Percentiles rank a stretch among this genome's conserved stretches.
These are phyloP conservation scores for Prunus mira DNA, from an alignment of 306 rosid genomes.

Conservation along the genomic window DNA sequence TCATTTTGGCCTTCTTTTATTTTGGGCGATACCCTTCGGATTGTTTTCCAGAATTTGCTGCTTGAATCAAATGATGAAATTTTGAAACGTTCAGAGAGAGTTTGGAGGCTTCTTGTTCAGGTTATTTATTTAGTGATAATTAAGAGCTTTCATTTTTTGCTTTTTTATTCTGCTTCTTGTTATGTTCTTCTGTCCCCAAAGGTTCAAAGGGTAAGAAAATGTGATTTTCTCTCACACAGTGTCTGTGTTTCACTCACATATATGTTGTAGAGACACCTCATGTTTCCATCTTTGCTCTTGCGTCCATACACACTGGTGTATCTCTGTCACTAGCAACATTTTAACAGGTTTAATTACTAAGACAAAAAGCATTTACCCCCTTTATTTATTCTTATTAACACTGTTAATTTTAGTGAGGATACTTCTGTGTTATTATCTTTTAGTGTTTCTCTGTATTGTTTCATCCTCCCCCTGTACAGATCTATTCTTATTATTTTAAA, in stretches of 20 bases:
- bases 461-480: no score
- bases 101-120: conserved; percentile 96
- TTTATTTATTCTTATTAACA: no score
- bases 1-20: conserved; percentile 91
- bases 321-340: background rate
- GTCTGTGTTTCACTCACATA: background rate
- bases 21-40: conserved; percentile 86
- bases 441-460: no score
- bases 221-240: background rate
- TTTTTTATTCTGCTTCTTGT: background rate
- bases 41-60: conserved; percentile 89
- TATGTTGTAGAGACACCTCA: background rate
- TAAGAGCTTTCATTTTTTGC: background rate
- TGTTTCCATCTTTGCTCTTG: background rate
- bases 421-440: no score
- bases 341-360: background rate
- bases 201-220: background rate
- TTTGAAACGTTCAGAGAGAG: conserved; percentile 89
- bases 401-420: no score
- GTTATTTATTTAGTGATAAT: conserved; percentile 31
- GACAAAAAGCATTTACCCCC: no score
- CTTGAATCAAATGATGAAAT: conserved; percentile 87
- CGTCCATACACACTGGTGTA: background rate
- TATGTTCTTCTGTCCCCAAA: no score
- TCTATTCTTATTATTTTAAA: no score